Evolutionary conservation across 345 rosid genomes (phyloP).

Genomic region (Pistacia atlantica): DNA sequence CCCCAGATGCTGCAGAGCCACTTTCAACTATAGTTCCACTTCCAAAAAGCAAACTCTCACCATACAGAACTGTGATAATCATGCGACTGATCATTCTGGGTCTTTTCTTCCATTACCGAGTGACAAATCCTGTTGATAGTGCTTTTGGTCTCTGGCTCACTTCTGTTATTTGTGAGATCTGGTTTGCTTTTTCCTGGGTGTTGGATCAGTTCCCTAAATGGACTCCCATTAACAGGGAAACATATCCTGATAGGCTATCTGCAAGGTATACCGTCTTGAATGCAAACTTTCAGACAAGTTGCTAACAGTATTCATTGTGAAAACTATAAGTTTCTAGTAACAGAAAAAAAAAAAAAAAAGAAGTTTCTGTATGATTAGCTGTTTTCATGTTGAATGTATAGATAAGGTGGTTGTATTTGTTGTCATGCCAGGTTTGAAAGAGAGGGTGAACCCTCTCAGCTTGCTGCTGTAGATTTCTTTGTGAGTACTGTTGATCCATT

Average conservation of each 20-base stretch:
- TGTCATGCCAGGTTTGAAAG: constrained; percentile 70
- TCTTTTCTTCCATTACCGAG: constrained; percentile 89
- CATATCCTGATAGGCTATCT: constrained; percentile 70
- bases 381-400: constrained; percentile 4
- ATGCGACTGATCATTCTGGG: constrained; percentile 80
- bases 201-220: constrained; percentile 99
- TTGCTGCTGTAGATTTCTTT: constrained; percentile 94
- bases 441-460: constrained; percentile 81
- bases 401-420: constrained; percentile 6
- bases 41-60: constrained; percentile 62
- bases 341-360: not conserved
- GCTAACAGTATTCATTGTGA: not conserved
- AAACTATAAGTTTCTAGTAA: not conserved
- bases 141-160: constrained; percentile 87
- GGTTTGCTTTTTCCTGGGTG: constrained; percentile 99
- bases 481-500: constrained; percentile 98
- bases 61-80: constrained; percentile 77
- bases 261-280: constrained; percentile 58
- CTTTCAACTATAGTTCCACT: constrained; percentile 72
- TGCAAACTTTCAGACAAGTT: not conserved
- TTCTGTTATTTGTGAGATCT: constrained; percentile 97
- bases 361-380: not conserved
- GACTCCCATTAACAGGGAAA: constrained; percentile 76
- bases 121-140: constrained; percentile 91
- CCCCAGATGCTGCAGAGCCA: constrained; percentile 59